Percentiles rank a stretch among this genome's conserved stretches.
These are phyloP conservation scores for Circinella umbellata DNA, from an alignment of 371 early-diverging fungal genomes.

Conservation along the genomic window DNA sequence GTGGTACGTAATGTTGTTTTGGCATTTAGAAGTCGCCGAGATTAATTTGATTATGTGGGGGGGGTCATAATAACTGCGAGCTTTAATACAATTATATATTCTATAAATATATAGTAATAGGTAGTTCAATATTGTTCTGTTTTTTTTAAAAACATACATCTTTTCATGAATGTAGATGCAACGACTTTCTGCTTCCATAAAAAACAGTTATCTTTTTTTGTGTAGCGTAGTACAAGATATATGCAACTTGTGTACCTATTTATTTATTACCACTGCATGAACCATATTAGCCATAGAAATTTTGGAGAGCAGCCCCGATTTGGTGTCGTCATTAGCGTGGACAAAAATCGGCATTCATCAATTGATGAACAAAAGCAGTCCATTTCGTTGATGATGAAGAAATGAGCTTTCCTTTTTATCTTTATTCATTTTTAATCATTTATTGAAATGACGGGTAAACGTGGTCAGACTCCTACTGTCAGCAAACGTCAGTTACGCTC, in stretches of 20 bases:
- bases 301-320: too few species aligned
- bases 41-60: conserved; percentile 42
- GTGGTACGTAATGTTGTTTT: too few species aligned
- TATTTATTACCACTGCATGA: conserved; percentile 32
- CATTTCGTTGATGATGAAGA: conserved; percentile 9
- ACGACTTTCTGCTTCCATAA: conserved; percentile 28
- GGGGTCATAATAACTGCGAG: conserved; percentile 42
- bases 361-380: conserved; percentile 2
- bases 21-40: conserved; percentile 36
- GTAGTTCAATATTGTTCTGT: too few species aligned
- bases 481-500: too few species aligned
- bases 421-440: too few species aligned
- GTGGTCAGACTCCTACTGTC: too few species aligned
- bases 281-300: too few species aligned
- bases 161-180: conserved; percentile 22
- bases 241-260: not conserved
- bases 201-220: not conserved
- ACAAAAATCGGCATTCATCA: too few species aligned
- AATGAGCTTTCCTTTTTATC: conserved; percentile 9
- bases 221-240: not conserved
- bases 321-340: too few species aligned
- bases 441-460: too few species aligned
- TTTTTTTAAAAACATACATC: conserved; percentile 33
- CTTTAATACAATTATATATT: conserved; percentile 16
- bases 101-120: not conserved